Evolutionary conservation across 768 basidiomycete genomes (phyloP).

Genomic region (Kwoniella europaea): DNA sequence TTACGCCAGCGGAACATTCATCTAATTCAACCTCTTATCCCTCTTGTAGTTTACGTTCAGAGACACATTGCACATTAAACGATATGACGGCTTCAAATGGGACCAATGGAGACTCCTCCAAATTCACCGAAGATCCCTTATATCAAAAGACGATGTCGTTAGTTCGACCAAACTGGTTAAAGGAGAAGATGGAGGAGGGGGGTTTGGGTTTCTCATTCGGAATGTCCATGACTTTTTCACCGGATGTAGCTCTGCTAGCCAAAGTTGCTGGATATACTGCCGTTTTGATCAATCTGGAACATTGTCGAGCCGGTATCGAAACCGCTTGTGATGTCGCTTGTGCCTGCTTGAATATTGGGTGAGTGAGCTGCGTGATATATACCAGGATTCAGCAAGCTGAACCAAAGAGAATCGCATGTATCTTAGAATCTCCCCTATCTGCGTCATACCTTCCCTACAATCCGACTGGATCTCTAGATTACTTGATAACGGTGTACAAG

Average conservation of each 20-base stretch:
- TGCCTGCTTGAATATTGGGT: constrained; percentile 13
- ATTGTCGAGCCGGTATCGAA: constrained; percentile 16
- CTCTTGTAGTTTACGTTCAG: background rate
- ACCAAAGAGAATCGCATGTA: no score
- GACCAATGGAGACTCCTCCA: background rate
- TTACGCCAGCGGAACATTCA: no score
- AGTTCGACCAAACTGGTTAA: constrained; percentile 16
- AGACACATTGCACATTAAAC: background rate
- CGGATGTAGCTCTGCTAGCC: constrained; percentile 16
- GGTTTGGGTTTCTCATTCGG: constrained; percentile 7
- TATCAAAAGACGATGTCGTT: background rate
- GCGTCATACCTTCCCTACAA: constrained; percentile 13
- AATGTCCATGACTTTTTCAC: constrained; percentile 9
- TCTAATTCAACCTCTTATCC: no score
- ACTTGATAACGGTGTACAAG: constrained; percentile 27
- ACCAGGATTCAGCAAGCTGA: no score
- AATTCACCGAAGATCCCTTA: background rate
- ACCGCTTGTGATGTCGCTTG: constrained; percentile 10
- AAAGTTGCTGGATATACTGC: constrained; percentile 25
- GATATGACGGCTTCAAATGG: background rate
- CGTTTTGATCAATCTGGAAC: constrained; percentile 30
- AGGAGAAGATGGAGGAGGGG: constrained; percentile 16
- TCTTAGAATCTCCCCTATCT: background rate
- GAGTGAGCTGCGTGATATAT: background rate
- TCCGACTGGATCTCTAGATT: constrained; percentile 24